Percentiles rank a stretch among this genome's conserved stretches.
phyloP scores from a whole-genome alignment of 163 green algal genomes.

The Scenedesmus sp. region DNA sequence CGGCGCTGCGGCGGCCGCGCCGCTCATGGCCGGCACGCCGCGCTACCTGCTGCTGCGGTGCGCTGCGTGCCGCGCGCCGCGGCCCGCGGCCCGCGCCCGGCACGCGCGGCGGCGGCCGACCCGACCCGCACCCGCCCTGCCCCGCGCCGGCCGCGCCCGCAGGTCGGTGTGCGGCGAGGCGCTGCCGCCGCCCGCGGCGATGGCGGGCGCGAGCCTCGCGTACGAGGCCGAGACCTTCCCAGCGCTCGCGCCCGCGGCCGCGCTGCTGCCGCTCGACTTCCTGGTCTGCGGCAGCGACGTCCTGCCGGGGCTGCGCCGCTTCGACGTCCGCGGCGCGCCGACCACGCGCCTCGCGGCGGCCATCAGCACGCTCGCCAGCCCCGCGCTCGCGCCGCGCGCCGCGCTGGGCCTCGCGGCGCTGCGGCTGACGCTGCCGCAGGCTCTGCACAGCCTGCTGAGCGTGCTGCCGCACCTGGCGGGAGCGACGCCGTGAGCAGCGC shows the following conservation, averaged over 20 bases:
- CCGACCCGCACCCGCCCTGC: no score
- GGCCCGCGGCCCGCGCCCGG: no score
- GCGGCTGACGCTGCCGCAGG: constrained; percentile 38
- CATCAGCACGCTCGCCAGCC: constrained; percentile 53
- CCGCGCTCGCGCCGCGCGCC: constrained; percentile 56
- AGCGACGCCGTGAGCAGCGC: constrained; percentile 25
- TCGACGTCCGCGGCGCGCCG: constrained; percentile 48
- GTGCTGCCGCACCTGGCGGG: constrained; percentile 32
- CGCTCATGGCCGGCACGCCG: constrained; percentile 62
- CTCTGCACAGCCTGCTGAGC: constrained; percentile 45
- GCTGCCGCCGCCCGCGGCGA: constrained; percentile 54
- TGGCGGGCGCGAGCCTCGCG: constrained; percentile 55
- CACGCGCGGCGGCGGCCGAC: no score
- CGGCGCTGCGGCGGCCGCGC: constrained; percentile 11
- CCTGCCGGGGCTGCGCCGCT: constrained; percentile 59
- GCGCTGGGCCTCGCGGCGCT: constrained; percentile 22
- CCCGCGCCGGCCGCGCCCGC: constrained; percentile 13
- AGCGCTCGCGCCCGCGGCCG: no score
- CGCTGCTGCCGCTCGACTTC: constrained; percentile 64
- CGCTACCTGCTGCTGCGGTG: constrained; percentile 66
- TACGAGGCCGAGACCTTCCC: no score
- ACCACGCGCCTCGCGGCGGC: constrained; percentile 51
- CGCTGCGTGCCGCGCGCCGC: neutral
- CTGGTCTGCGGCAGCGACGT: constrained; percentile 62
- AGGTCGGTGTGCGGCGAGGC: constrained; percentile 63